Percentiles rank a stretch among this genome's conserved stretches.
Evolutionary conservation across 1,284 basidiomycete genomes (phyloP).

Genomic region (Sutorius eximius): DNA sequence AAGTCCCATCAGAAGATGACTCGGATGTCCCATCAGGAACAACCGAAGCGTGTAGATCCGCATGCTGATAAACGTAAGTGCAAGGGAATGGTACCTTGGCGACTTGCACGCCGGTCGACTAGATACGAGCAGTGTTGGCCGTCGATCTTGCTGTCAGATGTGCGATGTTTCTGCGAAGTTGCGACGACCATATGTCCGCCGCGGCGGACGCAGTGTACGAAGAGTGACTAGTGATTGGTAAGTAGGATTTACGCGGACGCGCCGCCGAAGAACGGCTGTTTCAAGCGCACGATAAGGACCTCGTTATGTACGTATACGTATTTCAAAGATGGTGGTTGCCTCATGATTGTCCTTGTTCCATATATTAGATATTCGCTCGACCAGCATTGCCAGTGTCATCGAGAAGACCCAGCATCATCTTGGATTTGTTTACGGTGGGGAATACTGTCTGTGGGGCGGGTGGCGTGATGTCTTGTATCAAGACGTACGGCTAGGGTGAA

Average conservation of each 20-base stretch:
- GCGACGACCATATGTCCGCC: not conserved
- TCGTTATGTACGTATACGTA: not conserved
- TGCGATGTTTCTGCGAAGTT: not conserved
- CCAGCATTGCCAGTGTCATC: not conserved
- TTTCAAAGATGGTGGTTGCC: not conserved
- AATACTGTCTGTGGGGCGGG: not conserved
- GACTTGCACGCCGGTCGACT: not conserved
- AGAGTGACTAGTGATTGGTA: not conserved
- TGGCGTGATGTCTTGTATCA: not conserved
- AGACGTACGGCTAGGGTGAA: conserved; percentile 1
- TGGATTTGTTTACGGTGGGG: not conserved
- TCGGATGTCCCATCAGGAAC: not conserved
- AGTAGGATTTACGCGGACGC: not conserved
- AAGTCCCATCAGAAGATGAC: not conserved
- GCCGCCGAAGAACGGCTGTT: not conserved
- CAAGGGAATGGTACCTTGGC: not conserved
- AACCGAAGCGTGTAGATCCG: not conserved
- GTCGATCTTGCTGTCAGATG: not conserved
- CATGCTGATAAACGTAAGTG: not conserved
- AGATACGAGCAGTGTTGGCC: not conserved
- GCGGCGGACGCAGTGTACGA: not conserved
- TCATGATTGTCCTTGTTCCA: not conserved
- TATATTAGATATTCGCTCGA: not conserved
- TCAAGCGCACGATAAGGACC: not conserved
- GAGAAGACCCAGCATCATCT: not conserved